These are phyloP conservation scores for Thozetella sp. DNA, from an alignment of 495 filamentous ascomycete species.

Conservation along the genomic window DNA sequence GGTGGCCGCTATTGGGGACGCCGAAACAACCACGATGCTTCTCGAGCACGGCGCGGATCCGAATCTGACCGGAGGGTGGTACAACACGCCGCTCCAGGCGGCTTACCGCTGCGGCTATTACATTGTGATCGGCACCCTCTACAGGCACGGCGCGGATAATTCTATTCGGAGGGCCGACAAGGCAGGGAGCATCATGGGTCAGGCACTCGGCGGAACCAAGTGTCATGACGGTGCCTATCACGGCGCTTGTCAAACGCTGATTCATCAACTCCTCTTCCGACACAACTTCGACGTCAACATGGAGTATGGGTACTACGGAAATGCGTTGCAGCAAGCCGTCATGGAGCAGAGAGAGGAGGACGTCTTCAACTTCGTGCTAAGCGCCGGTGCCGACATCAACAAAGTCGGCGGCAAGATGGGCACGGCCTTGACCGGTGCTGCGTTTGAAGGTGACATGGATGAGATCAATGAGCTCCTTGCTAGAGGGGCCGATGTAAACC, in stretches of 20 bases:
- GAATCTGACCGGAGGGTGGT: conserved; percentile 12
- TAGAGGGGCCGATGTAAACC: background rate
- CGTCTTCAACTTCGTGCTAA: background rate
- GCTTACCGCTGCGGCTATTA: conserved; percentile 9
- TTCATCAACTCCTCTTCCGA: background rate
- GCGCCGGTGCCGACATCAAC: conserved; percentile 9
- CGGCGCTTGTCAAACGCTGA: conserved; percentile 18
- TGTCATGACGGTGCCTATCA: conserved; percentile 13
- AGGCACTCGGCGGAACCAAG: background rate
- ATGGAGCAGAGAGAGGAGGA: background rate
- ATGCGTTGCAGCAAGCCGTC: conserved; percentile 7
- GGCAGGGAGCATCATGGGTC: background rate
- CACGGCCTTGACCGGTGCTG: conserved; percentile 18
- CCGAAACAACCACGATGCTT: conserved; percentile 16
- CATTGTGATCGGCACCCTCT: background rate
- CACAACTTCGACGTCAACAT: conserved; percentile 3
- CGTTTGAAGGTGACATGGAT: conserved; percentile 4
- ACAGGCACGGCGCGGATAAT: background rate
- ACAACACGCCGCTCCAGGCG: conserved; percentile 18
- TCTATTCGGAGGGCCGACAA: background rate
- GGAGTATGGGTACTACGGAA: conserved; percentile 13
- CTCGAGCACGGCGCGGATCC: conserved; percentile 25
- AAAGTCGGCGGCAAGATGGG: conserved; percentile 7
- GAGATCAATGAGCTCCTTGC: conserved; percentile 18
- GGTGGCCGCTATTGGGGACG: conserved; percentile 12